Evolutionary conservation across 768 basidiomycete species (phyloP).

Genomic region (Suillus subalutaceus): DNA sequence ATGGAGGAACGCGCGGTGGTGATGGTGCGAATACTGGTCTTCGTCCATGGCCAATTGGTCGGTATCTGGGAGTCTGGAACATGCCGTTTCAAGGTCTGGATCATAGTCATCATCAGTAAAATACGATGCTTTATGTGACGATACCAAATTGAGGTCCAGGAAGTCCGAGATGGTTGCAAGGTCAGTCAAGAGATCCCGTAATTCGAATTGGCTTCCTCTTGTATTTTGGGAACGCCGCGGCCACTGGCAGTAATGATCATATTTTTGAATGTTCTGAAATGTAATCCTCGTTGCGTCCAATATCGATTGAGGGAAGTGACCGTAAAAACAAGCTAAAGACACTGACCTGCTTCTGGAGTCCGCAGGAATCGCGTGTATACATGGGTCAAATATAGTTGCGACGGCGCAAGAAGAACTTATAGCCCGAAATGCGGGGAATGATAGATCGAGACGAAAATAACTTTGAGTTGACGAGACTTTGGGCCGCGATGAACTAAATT

Average conservation of each 20-base stretch:
- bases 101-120: background rate
- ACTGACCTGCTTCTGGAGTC: too few species aligned
- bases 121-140: background rate
- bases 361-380: too few species aligned
- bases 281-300: too few species aligned
- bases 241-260: background rate
- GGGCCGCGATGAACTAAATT: too few species aligned
- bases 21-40: background rate
- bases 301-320: too few species aligned
- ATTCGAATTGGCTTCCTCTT: background rate
- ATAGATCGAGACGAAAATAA: too few species aligned
- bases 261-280: background rate
- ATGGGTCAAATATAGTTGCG: too few species aligned
- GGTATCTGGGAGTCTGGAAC: background rate
- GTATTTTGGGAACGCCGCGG: background rate
- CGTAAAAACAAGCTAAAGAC: too few species aligned
- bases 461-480: too few species aligned
- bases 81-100: background rate
- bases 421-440: too few species aligned
- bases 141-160: background rate
- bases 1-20: too few species aligned
- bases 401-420: too few species aligned
- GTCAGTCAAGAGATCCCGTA: background rate
- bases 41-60: background rate
- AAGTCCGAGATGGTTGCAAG: background rate